A percentile compares a stretch with the other conserved stretches of the same genome.
phyloP scores from a whole-genome alignment of 257 asterid species.

The Salvia rosmarinus region DNA sequence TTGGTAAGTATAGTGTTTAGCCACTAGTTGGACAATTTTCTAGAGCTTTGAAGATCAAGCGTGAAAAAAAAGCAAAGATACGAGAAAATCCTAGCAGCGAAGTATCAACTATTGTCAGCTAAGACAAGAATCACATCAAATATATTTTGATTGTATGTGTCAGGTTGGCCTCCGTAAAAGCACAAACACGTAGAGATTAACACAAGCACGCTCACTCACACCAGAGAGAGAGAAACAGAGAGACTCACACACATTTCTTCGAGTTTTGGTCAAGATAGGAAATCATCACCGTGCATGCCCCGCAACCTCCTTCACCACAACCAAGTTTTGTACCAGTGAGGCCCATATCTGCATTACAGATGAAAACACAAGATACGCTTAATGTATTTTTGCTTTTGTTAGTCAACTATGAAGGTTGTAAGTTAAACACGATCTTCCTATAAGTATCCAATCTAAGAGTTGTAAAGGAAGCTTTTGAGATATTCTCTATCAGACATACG shows the following conservation, averaged over 20 bases:
- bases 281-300: slow-evolving; percentile 98
- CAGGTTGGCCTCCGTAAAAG: background rate
- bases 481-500: no score
- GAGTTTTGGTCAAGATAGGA: slow-evolving; percentile 73
- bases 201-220: background rate
- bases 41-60: slow-evolving; percentile 9
- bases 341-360: slow-evolving; percentile 65
- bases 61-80: background rate
- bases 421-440: no score
- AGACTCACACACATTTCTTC: slow-evolving; percentile 92
- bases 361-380: slow-evolving; percentile 20
- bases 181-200: background rate
- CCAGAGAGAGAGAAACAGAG: slow-evolving; percentile 32
- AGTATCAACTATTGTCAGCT: background rate
- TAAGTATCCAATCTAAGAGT: no score
- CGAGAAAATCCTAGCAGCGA: background rate
- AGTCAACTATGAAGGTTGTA: no score
- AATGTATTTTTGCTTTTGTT: no score
- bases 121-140: slow-evolving; percentile 13
- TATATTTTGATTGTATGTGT: background rate
- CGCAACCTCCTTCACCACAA: slow-evolving; percentile 99
- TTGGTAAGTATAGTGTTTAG: background rate
- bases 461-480: no score
- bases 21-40: background rate
- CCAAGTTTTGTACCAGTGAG: slow-evolving; percentile 98